Evolutionary conservation across 1,284 basidiomycete genomes (phyloP).

Genomic region (Caloboletus firmus): DNA sequence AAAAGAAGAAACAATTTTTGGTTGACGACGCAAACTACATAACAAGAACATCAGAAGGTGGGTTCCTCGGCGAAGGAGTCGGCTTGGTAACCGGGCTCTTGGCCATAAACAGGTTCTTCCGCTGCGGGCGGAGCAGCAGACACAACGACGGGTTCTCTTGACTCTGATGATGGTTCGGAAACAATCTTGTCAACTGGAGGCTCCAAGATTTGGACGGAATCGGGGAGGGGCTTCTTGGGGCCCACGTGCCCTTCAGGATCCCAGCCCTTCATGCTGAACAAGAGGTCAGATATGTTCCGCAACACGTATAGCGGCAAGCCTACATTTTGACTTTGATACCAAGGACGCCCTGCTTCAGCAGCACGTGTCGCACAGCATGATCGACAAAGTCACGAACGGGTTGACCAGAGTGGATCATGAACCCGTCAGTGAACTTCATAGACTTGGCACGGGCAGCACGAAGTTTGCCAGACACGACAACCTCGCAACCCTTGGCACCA

Average conservation of each 20-base stretch:
- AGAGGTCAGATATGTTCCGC: slow-evolving; percentile 7
- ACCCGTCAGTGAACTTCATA: slow-evolving; percentile 99
- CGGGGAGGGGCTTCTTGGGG: slow-evolving; percentile 93
- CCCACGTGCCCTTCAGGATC: slow-evolving; percentile 90
- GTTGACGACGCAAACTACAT: slow-evolving; percentile 17
- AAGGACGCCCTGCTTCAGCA: slow-evolving; percentile 98
- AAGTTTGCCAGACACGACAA: slow-evolving; percentile 99
- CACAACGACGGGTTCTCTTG: slow-evolving; percentile 63
- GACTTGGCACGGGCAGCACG: slow-evolving; percentile 99
- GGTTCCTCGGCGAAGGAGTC: slow-evolving; percentile 43
- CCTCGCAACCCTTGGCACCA: slow-evolving; percentile 99
- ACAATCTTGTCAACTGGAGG: slow-evolving; percentile 80
- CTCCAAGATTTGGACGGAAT: slow-evolving; percentile 90
- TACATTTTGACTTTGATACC: slow-evolving; percentile 99
- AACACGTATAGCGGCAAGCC: slow-evolving; percentile 31
- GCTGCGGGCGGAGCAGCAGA: slow-evolving; percentile 48
- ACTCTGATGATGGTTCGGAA: slow-evolving; percentile 77
- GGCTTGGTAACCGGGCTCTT: slow-evolving; percentile 42
- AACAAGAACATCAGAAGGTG: slow-evolving; percentile 46
- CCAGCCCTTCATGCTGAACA: slow-evolving; percentile 88
- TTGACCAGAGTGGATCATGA: slow-evolving; percentile 99
- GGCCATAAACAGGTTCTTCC: slow-evolving; percentile 50
- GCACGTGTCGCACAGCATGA: slow-evolving; percentile 96
- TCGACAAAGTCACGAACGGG: slow-evolving; percentile 97
- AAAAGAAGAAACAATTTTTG: slow-evolving; percentile 14